A percentile compares a stretch with the other conserved stretches of the same genome.
Conservation (phyloP, 73 alveolate genomes). For the Durusdinium trenchii region DNA sequence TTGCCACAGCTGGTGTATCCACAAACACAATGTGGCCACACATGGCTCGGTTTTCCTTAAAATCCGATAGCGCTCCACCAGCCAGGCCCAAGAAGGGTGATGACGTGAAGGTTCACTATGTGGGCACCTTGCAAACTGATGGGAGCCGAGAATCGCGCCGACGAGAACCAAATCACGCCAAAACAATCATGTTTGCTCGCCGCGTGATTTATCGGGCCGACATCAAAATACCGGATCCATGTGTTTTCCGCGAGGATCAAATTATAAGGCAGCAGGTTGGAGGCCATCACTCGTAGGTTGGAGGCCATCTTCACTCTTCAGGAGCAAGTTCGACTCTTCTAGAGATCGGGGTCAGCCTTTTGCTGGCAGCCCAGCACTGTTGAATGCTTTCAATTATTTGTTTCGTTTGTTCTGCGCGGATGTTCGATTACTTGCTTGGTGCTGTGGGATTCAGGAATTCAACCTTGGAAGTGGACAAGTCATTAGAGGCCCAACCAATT, state of each 20-base stretch:
- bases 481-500: constrained; percentile 98
- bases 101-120: constrained; percentile 61
- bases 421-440: neutral
- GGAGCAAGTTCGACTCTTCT: constrained; percentile 97
- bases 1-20: too few species aligned
- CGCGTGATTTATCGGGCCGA: too few species aligned
- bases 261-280: neutral
- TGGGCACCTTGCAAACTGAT: constrained; percentile 28
- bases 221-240: too few species aligned
- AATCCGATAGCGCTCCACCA: too few species aligned
- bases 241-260: too few species aligned
- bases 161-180: neutral
- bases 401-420: too few species aligned
- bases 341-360: constrained; percentile 96
- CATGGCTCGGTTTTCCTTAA: too few species aligned
- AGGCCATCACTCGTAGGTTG: neutral
- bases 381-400: neutral
- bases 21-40: too few species aligned
- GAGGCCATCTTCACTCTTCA: neutral
- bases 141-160: constrained; percentile 13
- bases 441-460: constrained; percentile 75
- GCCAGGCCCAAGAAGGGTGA: constrained; percentile 78
- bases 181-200: too few species aligned
- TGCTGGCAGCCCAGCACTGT: neutral
- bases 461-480: constrained; percentile 98